Percentiles rank a stretch among this genome's conserved stretches.
phyloP scores from a whole-genome alignment of 1,284 basidiomycete genomes.

The Leccinum subrobustum region DNA sequence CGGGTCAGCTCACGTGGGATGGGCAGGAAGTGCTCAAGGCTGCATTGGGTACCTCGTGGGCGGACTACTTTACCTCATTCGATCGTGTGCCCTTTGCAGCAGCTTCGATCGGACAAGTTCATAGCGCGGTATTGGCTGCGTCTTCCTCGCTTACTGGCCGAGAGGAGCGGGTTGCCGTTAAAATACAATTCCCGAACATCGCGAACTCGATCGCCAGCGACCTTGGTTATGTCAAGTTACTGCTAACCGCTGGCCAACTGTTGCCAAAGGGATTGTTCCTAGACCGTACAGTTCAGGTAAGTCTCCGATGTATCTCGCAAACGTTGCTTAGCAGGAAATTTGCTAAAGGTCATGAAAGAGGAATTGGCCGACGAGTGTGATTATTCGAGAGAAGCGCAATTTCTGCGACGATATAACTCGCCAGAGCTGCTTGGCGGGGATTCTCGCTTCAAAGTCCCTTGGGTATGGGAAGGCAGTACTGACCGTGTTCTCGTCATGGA shows the following conservation, averaged over 20 bases:
- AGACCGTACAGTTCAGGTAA: conserved; percentile 78
- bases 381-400: conserved; percentile 86
- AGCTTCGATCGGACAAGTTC: conserved; percentile 97
- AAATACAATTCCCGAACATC: conserved; percentile 96
- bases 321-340: background rate
- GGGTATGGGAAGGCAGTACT: conserved; percentile 83
- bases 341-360: conserved; percentile 72
- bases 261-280: conserved; percentile 90
- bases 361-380: conserved; percentile 97
- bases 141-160: conserved; percentile 49
- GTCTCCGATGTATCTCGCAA: conserved; percentile 4
- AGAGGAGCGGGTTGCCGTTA: conserved; percentile 78
- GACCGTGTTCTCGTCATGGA: conserved; percentile 89
- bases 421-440: conserved; percentile 54
- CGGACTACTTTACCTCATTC: conserved; percentile 71
- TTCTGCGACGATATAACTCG: conserved; percentile 63
- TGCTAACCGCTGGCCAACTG: conserved; percentile 78
- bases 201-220: conserved; percentile 86
- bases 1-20: conserved; percentile 6
- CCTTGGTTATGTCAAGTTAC: conserved; percentile 80
- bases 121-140: conserved; percentile 66
- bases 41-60: conserved; percentile 81
- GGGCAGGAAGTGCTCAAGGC: conserved; percentile 72
- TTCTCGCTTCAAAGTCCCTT: conserved; percentile 78
- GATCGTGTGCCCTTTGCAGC: conserved; percentile 90